Evolutionary conservation across 768 basidiomycete species (phyloP).

Genomic region (Boletus eberwhitei): DNA sequence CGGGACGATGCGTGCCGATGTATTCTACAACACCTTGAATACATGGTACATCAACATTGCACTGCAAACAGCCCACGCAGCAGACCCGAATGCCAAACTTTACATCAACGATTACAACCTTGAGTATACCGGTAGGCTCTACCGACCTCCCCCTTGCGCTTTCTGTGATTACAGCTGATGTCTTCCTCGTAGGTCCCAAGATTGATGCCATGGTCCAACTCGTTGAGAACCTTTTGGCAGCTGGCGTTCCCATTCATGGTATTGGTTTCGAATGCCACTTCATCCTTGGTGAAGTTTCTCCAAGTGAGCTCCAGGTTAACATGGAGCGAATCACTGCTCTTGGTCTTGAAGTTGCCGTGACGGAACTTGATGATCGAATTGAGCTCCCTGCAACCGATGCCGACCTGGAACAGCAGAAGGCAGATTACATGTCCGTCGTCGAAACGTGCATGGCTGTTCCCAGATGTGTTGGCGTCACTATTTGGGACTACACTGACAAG

Average conservation of each 20-base stretch:
- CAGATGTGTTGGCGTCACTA: slow-evolving; percentile 36
- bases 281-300: slow-evolving; percentile 54
- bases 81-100: slow-evolving; percentile 33
- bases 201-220: slow-evolving; percentile 53
- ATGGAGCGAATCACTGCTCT: slow-evolving; percentile 53
- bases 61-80: slow-evolving; percentile 34
- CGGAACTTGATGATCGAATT: slow-evolving; percentile 67
- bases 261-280: slow-evolving; percentile 61
- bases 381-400: slow-evolving; percentile 45
- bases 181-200: slow-evolving; percentile 8
- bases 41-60: slow-evolving; percentile 49
- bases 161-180: not conserved
- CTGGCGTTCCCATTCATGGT: slow-evolving; percentile 55
- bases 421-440: slow-evolving; percentile 57
- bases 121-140: slow-evolving; percentile 22
- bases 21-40: slow-evolving; percentile 54
- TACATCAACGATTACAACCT: slow-evolving; percentile 33
- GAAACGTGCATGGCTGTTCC: slow-evolving; percentile 45
- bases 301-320: slow-evolving; percentile 42
- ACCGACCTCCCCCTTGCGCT: not conserved
- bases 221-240: slow-evolving; percentile 43
- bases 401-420: slow-evolving; percentile 49
- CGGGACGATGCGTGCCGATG: slow-evolving; percentile 49
- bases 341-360: slow-evolving; percentile 66
- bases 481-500: slow-evolving; percentile 44